A percentile compares a stretch with the other conserved stretches of the same genome.
Evolutionary conservation across 768 basidiomycete species (phyloP).

Genomic region (Macrolepiota fuliginosa): DNA sequence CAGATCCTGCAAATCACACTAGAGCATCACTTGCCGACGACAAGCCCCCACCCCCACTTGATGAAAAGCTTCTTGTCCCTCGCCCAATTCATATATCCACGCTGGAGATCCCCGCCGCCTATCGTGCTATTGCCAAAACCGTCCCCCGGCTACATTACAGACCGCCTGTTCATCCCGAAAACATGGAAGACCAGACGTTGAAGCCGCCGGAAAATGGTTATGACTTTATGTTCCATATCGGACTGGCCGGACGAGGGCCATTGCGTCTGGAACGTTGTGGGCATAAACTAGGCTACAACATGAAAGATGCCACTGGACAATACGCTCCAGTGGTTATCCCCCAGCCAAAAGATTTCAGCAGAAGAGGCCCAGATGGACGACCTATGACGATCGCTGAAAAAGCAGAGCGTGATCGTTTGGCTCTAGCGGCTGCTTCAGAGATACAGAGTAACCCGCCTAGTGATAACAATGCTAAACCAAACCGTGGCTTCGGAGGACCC

Average conservation of each 20-base stretch:
- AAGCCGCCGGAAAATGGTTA: constrained; percentile 49
- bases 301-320: constrained; percentile 61
- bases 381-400: constrained; percentile 23
- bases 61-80: constrained; percentile 19
- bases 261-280: constrained; percentile 62
- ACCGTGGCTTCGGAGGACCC: constrained; percentile 22
- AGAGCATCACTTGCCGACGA: constrained; percentile 6
- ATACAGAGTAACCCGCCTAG: constrained; percentile 5
- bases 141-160: constrained; percentile 60
- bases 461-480: constrained; percentile 10
- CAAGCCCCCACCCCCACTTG: constrained; percentile 6
- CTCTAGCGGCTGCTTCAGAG: constrained; percentile 9
- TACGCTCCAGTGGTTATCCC: constrained; percentile 50
- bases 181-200: constrained; percentile 29
- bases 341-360: constrained; percentile 38
- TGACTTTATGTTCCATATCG: constrained; percentile 71
- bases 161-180: constrained; percentile 49
- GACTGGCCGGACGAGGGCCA: constrained; percentile 62
- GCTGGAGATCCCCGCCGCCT: constrained; percentile 56
- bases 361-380: constrained; percentile 30
- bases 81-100: constrained; percentile 59
- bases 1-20: constrained; percentile 29
- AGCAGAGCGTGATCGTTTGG: constrained; percentile 19
- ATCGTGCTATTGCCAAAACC: constrained; percentile 51
- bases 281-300: constrained; percentile 67